phyloP scores from a whole-genome alignment of 257 asterid genomes.

The Primulina eburnea region DNA sequence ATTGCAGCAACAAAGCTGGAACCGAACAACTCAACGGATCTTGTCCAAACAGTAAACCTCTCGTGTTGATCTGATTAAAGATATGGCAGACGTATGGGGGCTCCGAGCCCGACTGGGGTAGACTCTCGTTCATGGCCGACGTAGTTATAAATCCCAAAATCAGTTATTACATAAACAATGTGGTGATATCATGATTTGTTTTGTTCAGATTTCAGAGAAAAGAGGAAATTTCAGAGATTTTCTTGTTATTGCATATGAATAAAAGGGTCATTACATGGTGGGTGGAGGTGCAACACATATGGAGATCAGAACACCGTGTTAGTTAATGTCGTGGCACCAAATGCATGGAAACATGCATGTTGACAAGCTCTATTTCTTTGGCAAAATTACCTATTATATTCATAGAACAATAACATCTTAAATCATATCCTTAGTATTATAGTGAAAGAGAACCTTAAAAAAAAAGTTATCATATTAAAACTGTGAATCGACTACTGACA shows the following conservation, averaged over 20 bases:
- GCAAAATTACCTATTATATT: not conserved
- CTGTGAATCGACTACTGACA: no score
- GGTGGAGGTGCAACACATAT: constrained; percentile 25
- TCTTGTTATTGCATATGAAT: not conserved
- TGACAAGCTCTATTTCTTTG: no score
- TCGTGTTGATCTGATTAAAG: constrained; percentile 39
- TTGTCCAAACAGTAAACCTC: constrained; percentile 37
- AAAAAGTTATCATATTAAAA: no score
- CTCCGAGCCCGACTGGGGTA: constrained; percentile 15
- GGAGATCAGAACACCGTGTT: constrained; percentile 27
- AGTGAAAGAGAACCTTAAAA: no score
- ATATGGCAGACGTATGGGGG: constrained; percentile 34
- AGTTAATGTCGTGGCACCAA: constrained; percentile 23
- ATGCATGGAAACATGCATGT: not conserved
- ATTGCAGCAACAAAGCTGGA: constrained; percentile 52
- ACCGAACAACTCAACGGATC: constrained; percentile 44
- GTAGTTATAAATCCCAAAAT: not conserved
- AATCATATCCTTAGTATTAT: not conserved
- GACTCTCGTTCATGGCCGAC: constrained; percentile 28
- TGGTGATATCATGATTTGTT: not conserved
- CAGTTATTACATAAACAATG: not conserved
- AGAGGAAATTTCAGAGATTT: not conserved
- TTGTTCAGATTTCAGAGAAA: constrained; percentile 17
- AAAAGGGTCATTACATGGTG: constrained; percentile 10
- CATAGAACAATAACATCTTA: not conserved